Conservation (phyloP, 1,284 basidiomycete genomes). For the Taiwanofungus camphoratus region DNA sequence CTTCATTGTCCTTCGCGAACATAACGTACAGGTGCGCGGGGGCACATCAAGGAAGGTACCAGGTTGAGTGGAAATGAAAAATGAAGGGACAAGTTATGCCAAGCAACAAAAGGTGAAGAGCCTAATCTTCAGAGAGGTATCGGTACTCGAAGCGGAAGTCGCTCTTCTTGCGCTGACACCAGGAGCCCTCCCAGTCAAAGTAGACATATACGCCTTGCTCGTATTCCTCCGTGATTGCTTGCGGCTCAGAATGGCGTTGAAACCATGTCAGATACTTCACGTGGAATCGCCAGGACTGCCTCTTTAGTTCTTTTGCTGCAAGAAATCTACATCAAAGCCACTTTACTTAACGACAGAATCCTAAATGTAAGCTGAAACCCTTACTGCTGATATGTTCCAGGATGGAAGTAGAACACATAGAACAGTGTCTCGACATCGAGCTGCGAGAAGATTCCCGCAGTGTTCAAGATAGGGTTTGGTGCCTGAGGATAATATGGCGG, state of each 20-base stretch:
- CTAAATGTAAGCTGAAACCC: conserved; percentile 23
- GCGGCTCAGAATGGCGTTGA: conserved; percentile 98
- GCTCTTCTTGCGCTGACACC: conserved; percentile 98
- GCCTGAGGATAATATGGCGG: conserved; percentile 95
- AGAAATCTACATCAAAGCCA: conserved; percentile 62
- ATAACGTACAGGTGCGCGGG: conserved; percentile 8
- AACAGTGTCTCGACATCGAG: conserved; percentile 97
- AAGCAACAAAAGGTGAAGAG: conserved; percentile 1
- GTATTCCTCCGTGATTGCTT: conserved; percentile 98
- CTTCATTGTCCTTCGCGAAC: conserved; percentile 13
- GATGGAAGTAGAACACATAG: conserved; percentile 98
- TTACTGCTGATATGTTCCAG: conserved; percentile 95
- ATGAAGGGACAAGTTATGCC: conserved; percentile 3
- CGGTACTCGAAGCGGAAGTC: conserved; percentile 97
- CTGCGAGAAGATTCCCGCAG: conserved; percentile 84
- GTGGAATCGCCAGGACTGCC: conserved; percentile 99
- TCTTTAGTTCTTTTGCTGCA: conserved; percentile 95
- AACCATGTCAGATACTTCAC: conserved; percentile 99
- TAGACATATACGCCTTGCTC: conserved; percentile 98
- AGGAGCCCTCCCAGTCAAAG: conserved; percentile 96
- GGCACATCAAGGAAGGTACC: conserved; percentile 12
- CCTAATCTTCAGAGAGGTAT: conserved; percentile 82
- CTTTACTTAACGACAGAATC: background rate
- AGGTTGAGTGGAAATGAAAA: background rate
- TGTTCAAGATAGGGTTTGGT: conserved; percentile 78